Evolutionary conservation across 495 filamentous ascomycete species (phyloP).

Genomic region (Tuber brumale): DNA sequence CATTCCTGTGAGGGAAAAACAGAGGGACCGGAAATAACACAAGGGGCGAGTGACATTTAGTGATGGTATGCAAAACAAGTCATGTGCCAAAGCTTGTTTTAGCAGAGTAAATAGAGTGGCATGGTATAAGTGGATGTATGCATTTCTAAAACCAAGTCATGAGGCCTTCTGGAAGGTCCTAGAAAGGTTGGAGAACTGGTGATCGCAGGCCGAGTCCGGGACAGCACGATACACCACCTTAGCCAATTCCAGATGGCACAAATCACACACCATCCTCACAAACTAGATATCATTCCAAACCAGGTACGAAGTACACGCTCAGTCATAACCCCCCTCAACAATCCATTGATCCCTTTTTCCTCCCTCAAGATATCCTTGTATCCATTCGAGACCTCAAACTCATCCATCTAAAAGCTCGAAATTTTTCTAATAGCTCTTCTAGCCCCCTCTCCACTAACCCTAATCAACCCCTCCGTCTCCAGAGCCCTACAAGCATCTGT

Average conservation of each 20-base stretch:
- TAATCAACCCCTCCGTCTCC: conserved; percentile 77
- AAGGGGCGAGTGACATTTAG: neutral
- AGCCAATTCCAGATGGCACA: neutral
- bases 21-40: neutral
- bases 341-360: neutral
- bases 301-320: neutral
- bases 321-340: neutral
- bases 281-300: neutral
- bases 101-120: neutral
- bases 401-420: conserved; percentile 45
- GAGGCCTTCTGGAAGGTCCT: neutral
- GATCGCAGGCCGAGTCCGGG: neutral
- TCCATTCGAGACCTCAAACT: neutral
- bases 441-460: conserved; percentile 75
- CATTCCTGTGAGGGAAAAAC: neutral
- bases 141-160: neutral
- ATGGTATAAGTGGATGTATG: neutral
- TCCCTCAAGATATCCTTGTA: neutral
- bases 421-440: conserved; percentile 77
- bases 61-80: neutral
- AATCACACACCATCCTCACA: neutral
- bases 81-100: neutral
- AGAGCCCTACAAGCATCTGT: conserved; percentile 67
- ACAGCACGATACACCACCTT: neutral
- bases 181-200: neutral